These are phyloP conservation scores for Candida michaelii DNA, from an alignment of 805 yeast genomes.

Conservation along the genomic window DNA sequence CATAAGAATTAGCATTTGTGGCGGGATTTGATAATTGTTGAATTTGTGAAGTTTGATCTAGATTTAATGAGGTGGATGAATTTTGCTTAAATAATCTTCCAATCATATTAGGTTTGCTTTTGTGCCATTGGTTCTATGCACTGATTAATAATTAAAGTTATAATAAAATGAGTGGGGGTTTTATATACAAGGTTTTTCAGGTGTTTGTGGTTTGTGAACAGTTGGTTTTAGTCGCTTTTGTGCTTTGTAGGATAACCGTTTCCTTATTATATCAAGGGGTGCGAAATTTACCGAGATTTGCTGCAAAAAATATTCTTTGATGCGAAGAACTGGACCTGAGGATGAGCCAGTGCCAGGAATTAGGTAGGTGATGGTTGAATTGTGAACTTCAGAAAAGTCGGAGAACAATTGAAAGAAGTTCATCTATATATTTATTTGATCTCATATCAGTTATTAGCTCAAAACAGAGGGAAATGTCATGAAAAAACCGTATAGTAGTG, in stretches of 20 bases:
- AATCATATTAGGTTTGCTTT: conserved; percentile 21
- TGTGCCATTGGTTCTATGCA: not conserved
- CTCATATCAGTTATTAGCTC: no score
- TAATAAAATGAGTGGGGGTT: not conserved
- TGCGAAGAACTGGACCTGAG: not conserved
- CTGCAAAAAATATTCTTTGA: conserved; percentile 3
- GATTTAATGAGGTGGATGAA: conserved; percentile 11
- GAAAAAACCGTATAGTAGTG: no score
- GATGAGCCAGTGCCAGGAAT: no score
- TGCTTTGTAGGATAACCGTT: not conserved
- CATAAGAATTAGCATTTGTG: conserved; percentile 25
- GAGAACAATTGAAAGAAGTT: no score
- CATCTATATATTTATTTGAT: no score
- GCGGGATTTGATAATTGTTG: conserved; percentile 5
- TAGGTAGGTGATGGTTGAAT: no score
- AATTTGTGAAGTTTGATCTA: conserved; percentile 6
- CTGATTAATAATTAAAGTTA: not conserved
- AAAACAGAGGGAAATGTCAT: no score
- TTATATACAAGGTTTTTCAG: no score
- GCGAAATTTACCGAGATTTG: conserved; percentile 4
- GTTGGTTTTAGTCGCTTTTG: not conserved
- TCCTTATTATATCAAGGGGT: conserved; percentile 2
- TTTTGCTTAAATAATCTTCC: conserved; percentile 38
- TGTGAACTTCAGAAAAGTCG: no score
- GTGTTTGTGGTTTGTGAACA: not conserved